These are phyloP conservation scores for Saturnispora quitensis DNA, from an alignment of 805 yeast genomes.

Conservation along the genomic window DNA sequence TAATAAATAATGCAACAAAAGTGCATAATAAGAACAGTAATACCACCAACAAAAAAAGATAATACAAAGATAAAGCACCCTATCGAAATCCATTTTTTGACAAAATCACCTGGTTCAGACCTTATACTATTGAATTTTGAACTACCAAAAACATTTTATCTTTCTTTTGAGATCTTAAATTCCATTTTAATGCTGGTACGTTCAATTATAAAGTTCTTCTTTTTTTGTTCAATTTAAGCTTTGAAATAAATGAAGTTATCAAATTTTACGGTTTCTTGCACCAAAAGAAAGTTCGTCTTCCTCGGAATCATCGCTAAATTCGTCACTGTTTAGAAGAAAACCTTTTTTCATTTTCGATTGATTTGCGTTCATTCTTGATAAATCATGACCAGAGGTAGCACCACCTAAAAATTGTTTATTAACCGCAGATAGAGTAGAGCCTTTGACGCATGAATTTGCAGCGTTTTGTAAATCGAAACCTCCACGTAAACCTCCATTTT, in stretches of 20 bases:
- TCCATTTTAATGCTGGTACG: not conserved
- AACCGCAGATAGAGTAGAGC: conserved; percentile 4
- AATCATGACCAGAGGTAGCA: conserved; percentile 1
- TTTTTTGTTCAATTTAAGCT: too few relatives aligned
- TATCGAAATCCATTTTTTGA: not conserved
- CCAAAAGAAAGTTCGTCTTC: conserved; percentile 8
- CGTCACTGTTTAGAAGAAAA: not conserved
- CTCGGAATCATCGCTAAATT: not conserved
- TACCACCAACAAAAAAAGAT: not conserved
- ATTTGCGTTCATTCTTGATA: conserved; percentile 2
- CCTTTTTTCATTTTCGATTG: not conserved
- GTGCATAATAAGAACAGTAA: not conserved
- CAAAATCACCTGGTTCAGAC: not conserved
- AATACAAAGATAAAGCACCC: not conserved
- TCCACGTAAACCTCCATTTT: conserved; percentile 5
- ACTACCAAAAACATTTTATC: not conserved
- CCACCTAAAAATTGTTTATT: conserved; percentile 1
- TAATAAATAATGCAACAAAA: not conserved
- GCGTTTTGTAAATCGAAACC: conserved; percentile 6
- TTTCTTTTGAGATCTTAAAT: not conserved
- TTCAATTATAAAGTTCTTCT: too few relatives aligned
- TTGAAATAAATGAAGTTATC: not conserved
- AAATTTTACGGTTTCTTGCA: not conserved
- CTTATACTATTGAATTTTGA: not conserved
- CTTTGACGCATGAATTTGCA: conserved; percentile 3